A percentile compares a stretch with the other conserved stretches of the same genome.
Conservation (phyloP, 352 stramenopile species). For the Phytophthora citricola region DNA sequence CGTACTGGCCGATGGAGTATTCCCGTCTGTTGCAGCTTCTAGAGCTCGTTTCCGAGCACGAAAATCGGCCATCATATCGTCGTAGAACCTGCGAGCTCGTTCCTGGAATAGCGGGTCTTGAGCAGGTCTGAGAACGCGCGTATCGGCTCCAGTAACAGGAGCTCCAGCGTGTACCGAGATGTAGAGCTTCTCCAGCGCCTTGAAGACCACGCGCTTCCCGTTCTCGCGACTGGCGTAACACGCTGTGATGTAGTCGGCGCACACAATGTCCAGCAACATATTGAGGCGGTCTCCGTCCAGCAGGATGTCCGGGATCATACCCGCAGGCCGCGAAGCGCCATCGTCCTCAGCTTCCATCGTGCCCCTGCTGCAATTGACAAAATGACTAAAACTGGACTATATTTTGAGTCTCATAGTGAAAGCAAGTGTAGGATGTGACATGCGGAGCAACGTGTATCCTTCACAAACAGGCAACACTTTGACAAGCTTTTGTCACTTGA, state of each 20-base stretch:
- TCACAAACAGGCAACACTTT: slow-evolving; percentile 20
- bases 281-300: slow-evolving; percentile 81
- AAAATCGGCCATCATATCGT: slow-evolving; percentile 67
- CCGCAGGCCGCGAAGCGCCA: slow-evolving; percentile 16
- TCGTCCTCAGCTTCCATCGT: slow-evolving; percentile 32
- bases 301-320: slow-evolving; percentile 63
- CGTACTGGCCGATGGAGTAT: slow-evolving; percentile 6
- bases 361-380: neutral
- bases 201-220: slow-evolving; percentile 76
- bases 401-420: slow-evolving; percentile 1
- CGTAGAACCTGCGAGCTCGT: slow-evolving; percentile 58
- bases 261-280: slow-evolving; percentile 88
- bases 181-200: slow-evolving; percentile 84
- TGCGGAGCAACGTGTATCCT: slow-evolving; percentile 16
- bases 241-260: slow-evolving; percentile 86
- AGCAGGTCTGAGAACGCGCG: slow-evolving; percentile 25
- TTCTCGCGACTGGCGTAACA: slow-evolving; percentile 88
- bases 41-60: slow-evolving; percentile 31
- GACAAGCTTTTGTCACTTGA: neutral
- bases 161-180: slow-evolving; percentile 67
- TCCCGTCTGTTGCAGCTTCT: slow-evolving; percentile 24
- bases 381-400: slow-evolving; percentile 27
- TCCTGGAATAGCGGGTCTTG: slow-evolving; percentile 64
- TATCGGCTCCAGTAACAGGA: slow-evolving; percentile 24
- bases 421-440: slow-evolving; percentile 6